Evolutionary conservation across 345 rosid species (phyloP).

Genomic region (Hypericum androsaemum): DNA sequence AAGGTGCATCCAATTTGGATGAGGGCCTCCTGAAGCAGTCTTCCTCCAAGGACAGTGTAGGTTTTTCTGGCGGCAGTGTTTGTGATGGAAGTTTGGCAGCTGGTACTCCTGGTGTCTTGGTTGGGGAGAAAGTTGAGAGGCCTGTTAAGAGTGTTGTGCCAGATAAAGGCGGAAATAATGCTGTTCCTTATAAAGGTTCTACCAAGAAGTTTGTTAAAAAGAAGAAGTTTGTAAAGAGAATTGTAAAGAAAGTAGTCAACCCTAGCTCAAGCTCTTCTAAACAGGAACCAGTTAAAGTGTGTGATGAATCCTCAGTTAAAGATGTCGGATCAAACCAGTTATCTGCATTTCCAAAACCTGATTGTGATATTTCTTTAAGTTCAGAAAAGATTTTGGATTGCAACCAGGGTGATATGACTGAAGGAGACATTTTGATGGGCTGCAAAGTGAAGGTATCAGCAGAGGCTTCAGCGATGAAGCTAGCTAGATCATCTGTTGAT

Average conservation of each 20-base stretch:
- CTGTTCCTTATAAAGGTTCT: slow-evolving; percentile 23
- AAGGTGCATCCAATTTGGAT: slow-evolving; percentile 21
- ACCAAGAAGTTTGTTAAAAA: slow-evolving; percentile 35
- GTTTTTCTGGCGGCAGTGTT: slow-evolving; percentile 16
- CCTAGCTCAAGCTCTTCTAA: slow-evolving; percentile 13
- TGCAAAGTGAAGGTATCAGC: slow-evolving; percentile 21
- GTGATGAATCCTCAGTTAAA: slow-evolving; percentile 8
- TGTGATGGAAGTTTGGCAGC: slow-evolving; percentile 15
- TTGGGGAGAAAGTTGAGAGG: slow-evolving; percentile 14
- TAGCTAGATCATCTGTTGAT: too few relatives aligned
- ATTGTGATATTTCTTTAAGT: slow-evolving; percentile 16
- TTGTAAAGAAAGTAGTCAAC: slow-evolving; percentile 25
- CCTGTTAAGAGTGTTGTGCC: slow-evolving; percentile 17
- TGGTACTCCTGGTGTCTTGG: slow-evolving; percentile 17
- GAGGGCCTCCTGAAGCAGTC: slow-evolving; percentile 22
- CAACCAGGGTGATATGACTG: slow-evolving; percentile 18
- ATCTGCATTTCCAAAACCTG: slow-evolving; percentile 14
- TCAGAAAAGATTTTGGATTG: slow-evolving; percentile 17
- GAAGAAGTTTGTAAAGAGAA: slow-evolving; percentile 41
- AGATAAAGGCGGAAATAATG: slow-evolving; percentile 25
- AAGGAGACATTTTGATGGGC: slow-evolving; percentile 12
- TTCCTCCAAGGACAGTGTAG: slow-evolving; percentile 19
- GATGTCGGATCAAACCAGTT: background rate
- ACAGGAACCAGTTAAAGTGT: slow-evolving; percentile 15
- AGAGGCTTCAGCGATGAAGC: background rate